Percentiles rank a stretch among this genome's conserved stretches.
phyloP scores from a whole-genome alignment of 2,329 filamentous ascomycete genomes.

The Colletotrichum liaoningense region DNA sequence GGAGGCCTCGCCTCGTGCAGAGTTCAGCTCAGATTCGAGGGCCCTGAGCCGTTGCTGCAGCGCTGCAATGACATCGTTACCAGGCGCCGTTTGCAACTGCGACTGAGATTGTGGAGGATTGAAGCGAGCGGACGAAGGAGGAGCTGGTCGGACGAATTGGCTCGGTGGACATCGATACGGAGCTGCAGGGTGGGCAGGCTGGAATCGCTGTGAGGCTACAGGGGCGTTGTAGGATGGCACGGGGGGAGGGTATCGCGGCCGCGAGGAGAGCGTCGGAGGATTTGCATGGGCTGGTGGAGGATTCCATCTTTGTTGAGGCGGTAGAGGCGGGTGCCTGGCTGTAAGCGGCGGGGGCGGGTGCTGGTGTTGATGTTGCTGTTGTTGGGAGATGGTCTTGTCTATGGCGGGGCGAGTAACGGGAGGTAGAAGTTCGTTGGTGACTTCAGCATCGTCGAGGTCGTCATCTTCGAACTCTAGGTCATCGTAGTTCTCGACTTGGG shows the following conservation, averaged over 20 bases:
- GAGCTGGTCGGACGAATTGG: constrained; percentile 54
- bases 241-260: constrained; percentile 33
- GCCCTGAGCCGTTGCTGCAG: constrained; percentile 65
- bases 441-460: constrained; percentile 68
- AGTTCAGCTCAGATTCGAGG: constrained; percentile 67
- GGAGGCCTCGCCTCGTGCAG: constrained; percentile 77
- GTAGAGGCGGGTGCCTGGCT: constrained; percentile 23
- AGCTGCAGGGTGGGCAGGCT: constrained; percentile 40
- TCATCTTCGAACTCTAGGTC: constrained; percentile 65
- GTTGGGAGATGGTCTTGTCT: constrained; percentile 50
- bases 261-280: constrained; percentile 31
- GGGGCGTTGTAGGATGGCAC: constrained; percentile 28
- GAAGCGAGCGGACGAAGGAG: constrained; percentile 42
- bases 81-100: constrained; percentile 33
- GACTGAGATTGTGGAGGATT: constrained; percentile 48
- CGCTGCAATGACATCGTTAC: constrained; percentile 53
- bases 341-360: constrained; percentile 39
- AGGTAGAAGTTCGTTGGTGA: constrained; percentile 61
- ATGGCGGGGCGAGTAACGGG: constrained; percentile 49
- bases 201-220: constrained; percentile 35
- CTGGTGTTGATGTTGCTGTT: constrained; percentile 11
- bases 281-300: constrained; percentile 35
- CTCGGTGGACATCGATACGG: constrained; percentile 49
- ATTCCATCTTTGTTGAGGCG: constrained; percentile 48
- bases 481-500: constrained; percentile 45